A percentile compares a stretch with the other conserved stretches of the same genome.
These are phyloP conservation scores for Cyberlindnera maclurae DNA, from an alignment of 805 yeast species.

Conservation along the genomic window DNA sequence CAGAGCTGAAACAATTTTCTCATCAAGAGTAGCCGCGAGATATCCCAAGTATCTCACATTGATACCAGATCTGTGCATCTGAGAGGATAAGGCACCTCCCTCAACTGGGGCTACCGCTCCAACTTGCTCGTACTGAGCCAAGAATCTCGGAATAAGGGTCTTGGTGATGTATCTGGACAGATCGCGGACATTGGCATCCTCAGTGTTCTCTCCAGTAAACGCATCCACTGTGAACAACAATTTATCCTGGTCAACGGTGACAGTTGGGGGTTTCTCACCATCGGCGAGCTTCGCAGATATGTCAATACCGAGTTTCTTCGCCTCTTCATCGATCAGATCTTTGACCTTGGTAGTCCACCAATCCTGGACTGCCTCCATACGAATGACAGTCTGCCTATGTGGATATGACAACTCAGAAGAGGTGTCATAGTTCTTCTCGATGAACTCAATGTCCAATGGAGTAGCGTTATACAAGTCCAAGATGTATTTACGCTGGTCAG, in stretches of 20 bases:
- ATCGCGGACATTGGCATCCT: conserved; percentile 49
- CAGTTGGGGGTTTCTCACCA: conserved; percentile 38
- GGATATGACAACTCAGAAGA: conserved; percentile 52
- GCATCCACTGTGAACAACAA: conserved; percentile 58
- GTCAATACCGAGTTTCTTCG: conserved; percentile 23
- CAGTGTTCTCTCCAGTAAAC: conserved; percentile 32
- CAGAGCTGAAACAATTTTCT: conserved; percentile 24
- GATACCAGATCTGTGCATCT: conserved; percentile 76
- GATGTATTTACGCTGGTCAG: conserved; percentile 77
- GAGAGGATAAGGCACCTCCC: conserved; percentile 63
- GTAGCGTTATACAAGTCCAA: conserved; percentile 79
- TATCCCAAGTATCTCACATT: conserved; percentile 82
- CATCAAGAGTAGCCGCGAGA: conserved; percentile 33
- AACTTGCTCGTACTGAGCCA: conserved; percentile 39
- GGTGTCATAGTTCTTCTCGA: conserved; percentile 46
- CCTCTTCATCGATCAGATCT: conserved; percentile 29
- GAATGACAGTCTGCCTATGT: conserved; percentile 67
- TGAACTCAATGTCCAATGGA: conserved; percentile 77
- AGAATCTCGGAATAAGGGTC: conserved; percentile 54
- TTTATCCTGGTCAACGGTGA: conserved; percentile 44
- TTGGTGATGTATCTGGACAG: conserved; percentile 57
- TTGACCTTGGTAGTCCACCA: conserved; percentile 77
- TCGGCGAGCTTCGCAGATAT: conserved; percentile 13
- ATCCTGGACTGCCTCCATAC: conserved; percentile 84
- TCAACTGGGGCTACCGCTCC: conserved; percentile 62